Conservation (phyloP, 176 grass and related monocot species). For the Phoenix dactylifera region DNA sequence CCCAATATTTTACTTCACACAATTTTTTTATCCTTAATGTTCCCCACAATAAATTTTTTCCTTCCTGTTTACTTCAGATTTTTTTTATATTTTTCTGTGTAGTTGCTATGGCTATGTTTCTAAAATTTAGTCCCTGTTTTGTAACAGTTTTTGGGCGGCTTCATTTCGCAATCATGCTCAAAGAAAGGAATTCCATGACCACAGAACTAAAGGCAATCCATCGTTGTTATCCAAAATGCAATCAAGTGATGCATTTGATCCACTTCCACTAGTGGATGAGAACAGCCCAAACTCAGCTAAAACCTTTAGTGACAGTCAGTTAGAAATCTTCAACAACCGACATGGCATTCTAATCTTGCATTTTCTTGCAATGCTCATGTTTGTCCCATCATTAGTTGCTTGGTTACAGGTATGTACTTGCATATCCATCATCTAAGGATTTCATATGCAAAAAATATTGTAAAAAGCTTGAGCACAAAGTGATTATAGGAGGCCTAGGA, state of each 20-base stretch:
- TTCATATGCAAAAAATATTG: too few relatives aligned
- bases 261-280: conserved; percentile 56
- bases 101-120: too few relatives aligned
- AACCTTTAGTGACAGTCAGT: conserved; percentile 82
- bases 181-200: conserved; percentile 46
- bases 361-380: conserved; percentile 78
- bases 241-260: conserved; percentile 34
- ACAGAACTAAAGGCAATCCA: conserved; percentile 35
- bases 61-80: not conserved
- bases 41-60: too few relatives aligned
- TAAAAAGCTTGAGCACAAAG: too few relatives aligned
- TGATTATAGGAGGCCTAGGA: too few relatives aligned
- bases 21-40: too few relatives aligned
- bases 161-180: conserved; percentile 70
- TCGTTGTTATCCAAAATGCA: conserved; percentile 36
- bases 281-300: conserved; percentile 51
- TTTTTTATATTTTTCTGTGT: conserved; percentile 10
- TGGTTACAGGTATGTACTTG: conserved; percentile 76
- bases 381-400: conserved; percentile 74
- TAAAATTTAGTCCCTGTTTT: conserved; percentile 1
- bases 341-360: conserved; percentile 80
- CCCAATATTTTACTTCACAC: too few relatives aligned
- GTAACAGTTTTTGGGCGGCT: conserved; percentile 77
- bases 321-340: conserved; percentile 69
- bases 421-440: not conserved